Evolutionary conservation across 1,139 yeast genomes (phyloP), one percentile per base, ranked within the genome.

Genomic region (Blastobotrys elegans): DNA sequence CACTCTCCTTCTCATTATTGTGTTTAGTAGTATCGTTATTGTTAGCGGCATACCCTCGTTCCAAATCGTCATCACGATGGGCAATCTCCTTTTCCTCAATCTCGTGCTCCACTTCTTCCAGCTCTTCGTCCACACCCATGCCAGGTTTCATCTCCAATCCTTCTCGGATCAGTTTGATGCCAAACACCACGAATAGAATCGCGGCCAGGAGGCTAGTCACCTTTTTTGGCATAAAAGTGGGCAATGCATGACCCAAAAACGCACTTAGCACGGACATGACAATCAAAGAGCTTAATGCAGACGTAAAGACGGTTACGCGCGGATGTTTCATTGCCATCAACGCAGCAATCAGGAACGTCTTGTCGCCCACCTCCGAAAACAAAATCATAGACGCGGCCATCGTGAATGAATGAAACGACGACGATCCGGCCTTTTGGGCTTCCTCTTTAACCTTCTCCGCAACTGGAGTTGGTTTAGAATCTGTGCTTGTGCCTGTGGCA

Each of bases 321-420:
- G 90, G 79, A 68, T 89, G 84, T 63, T 87, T 84, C 98, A 94
- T 92, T 31, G 98, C 96, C 97, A 92, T 89, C 56, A 92, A 75
- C 2, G 97, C 97, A 26, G 98, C 97, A 58, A 94, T 89, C 57
- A 92, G 75, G 63, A 92, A 92, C 0, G 99, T 92, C 70, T 92
- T 94, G 67, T 92, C 99, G 49, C 98, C 98, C 52, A 94, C 82
- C 67, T 92, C 99, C 24, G 96, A 86, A 26, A 89, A 86, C 37
- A 87, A 71, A 62, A 92, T 92, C 98, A 92, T 92, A 48, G 63
- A 53, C 26, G 62, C 56, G 5, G 74, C 62, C 57, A 69, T 67
- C 38, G 64, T 44, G 41, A 69, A 62, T 14, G 70, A 62, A 40
- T 63, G 58, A 20, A 58, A 49, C 7, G 49, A 31, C 3, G 54